Base-by-base conservation (phyloP, 2,329 filamentous ascomycete genomes). In the Blumeria hordei region DNA sequence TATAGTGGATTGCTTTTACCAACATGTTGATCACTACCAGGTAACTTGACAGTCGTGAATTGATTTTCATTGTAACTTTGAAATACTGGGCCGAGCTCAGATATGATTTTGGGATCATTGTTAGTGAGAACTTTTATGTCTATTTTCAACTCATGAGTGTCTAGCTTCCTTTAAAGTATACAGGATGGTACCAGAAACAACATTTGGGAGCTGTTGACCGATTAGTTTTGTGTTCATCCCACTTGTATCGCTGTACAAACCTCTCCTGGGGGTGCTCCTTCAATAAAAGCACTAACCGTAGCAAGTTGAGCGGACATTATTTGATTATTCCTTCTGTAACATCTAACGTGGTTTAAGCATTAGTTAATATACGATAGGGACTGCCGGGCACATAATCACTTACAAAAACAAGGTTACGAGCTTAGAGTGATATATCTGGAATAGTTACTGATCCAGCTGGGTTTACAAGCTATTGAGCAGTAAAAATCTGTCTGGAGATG, bases 61-160 rank as follows among this genome's bases (percentile, higher is more conserved):
- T 98, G 92, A 69, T 88, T 83, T 70, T 98, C 90, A 64, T 96
- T 95, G 76, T 98, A 96, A 69, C 84, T 87, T 69, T 88, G 75
- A 67, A 94, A 93, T 0, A 92, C 88, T 0, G 88, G 85, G 6
- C 75, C 77, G 54, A 95, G 81, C 59, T 84, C 80, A 57, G 78
- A 71, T 55, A 88, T 71, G 58, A 92, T 72, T 55, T 75, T 71
- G 39, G 80, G 77, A 44, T 80, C 78, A 61, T 83, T 78, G 58
- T 78, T 72, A 16, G 88, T 87, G 45, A 98, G 75, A 53, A 80
- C 75, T 69, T 94, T 94, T 73, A 98, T 93, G 67, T 94, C 92
- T 93, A 68, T 58, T 57, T 52, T 43, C 45, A 51, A 43, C 37
- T 34, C 6, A 62, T 51, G 61, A 57, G 37, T 58, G 36, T 35